Evolutionary conservation across 2,329 filamentous ascomycete genomes (phyloP).

Genomic region (Hortaea sp.): DNA sequence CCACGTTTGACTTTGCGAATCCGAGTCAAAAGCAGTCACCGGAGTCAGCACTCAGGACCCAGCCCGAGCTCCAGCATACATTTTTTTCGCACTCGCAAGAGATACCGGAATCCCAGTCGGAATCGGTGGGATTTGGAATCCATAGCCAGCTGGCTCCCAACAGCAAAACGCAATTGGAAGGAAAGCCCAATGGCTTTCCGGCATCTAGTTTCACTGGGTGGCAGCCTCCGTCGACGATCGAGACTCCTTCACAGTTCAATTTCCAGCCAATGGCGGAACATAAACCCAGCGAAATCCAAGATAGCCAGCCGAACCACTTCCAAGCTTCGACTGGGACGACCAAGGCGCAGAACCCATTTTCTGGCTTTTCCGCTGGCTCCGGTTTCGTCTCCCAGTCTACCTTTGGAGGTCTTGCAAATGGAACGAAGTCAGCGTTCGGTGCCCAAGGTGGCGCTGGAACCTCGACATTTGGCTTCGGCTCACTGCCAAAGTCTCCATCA

Average conservation of each 20-base stretch:
- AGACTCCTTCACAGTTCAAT: neutral
- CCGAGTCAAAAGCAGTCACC: too few species aligned
- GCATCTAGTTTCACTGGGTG: neutral
- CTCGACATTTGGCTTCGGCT: neutral
- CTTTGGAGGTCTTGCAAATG: neutral
- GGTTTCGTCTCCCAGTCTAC: neutral
- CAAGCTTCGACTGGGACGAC: neutral
- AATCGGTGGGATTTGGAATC: too few species aligned
- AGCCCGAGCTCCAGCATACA: too few species aligned
- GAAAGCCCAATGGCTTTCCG: neutral
- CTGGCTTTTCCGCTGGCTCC: neutral
- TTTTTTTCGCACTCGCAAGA: too few species aligned
- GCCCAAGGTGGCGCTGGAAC: too few species aligned
- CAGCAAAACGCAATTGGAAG: neutral
- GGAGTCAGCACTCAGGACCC: too few species aligned
- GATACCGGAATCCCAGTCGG: too few species aligned
- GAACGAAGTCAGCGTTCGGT: too few species aligned
- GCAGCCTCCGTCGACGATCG: constrained; percentile 1
- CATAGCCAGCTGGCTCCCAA: too few species aligned
- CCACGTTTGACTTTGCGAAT: too few species aligned
- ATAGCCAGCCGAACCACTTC: neutral
- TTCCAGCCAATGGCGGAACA: neutral
- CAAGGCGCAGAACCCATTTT: neutral
- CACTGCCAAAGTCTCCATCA: neutral
- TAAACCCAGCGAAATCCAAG: neutral